Evolutionary conservation across 352 stramenopile genomes (phyloP).

Genomic region (Pythium brachiatum): DNA sequence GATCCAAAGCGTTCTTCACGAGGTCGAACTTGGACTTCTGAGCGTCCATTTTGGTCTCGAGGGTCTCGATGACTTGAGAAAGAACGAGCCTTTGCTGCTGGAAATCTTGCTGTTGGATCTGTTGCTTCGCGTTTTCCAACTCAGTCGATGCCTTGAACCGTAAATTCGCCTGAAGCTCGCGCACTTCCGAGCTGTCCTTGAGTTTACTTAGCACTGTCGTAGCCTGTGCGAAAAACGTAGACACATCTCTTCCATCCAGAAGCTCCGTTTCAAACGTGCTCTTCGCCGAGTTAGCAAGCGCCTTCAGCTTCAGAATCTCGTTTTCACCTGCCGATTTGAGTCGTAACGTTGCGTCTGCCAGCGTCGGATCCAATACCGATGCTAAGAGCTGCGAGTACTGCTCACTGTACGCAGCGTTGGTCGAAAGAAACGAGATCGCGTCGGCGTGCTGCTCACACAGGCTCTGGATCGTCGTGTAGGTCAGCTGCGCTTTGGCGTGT

Average conservation of each 20-base stretch:
- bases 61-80: constrained; percentile 58
- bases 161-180: constrained; percentile 45
- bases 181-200: constrained; percentile 58
- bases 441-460: constrained; percentile 74
- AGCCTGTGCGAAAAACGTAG: constrained; percentile 62
- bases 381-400: constrained; percentile 59
- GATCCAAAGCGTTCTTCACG: constrained; percentile 38
- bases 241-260: constrained; percentile 59
- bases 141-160: constrained; percentile 43
- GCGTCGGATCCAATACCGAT: constrained; percentile 60
- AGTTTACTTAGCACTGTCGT: constrained; percentile 53
- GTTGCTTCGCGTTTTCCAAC: constrained; percentile 34
- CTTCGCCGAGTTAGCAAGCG: constrained; percentile 52
- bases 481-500: constrained; percentile 44
- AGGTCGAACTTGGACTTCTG: constrained; percentile 42
- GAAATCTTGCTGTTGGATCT: constrained; percentile 28
- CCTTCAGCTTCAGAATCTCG: constrained; percentile 57
- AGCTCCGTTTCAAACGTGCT: constrained; percentile 60
- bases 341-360: constrained; percentile 53
- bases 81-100: constrained; percentile 49
- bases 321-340: constrained; percentile 44
- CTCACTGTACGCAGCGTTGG: constrained; percentile 62
- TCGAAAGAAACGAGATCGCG: constrained; percentile 74
- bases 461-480: constrained; percentile 50
- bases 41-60: constrained; percentile 49